Evolutionary conservation across 2,329 filamentous ascomycete species (phyloP).

Genomic region (Sclerotinia minor): DNA sequence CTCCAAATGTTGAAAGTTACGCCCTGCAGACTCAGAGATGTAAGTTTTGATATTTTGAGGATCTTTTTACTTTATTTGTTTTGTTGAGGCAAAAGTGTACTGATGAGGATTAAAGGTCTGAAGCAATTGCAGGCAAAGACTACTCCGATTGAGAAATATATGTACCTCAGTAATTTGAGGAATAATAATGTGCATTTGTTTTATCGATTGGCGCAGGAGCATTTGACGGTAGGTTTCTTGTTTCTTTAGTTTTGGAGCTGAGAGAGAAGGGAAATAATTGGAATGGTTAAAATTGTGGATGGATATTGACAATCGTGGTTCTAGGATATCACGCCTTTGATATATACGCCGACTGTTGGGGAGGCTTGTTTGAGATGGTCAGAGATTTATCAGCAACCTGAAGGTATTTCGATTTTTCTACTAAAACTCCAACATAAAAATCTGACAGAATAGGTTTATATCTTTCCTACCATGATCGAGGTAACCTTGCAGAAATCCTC

Average conservation of each 20-base stretch:
- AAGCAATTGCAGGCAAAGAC: conserved; percentile 39
- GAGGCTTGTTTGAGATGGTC: conserved; percentile 74
- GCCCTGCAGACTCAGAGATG: conserved; percentile 38
- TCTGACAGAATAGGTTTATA: conserved; percentile 53
- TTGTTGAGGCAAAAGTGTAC: not conserved
- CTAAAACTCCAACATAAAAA: too few species aligned
- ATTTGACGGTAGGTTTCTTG: conserved; percentile 35
- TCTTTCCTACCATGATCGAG: conserved; percentile 67
- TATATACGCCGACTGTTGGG: conserved; percentile 65
- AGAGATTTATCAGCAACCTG: conserved; percentile 71
- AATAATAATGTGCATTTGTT: conserved; percentile 40
- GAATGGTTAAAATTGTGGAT: not conserved
- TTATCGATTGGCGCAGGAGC: conserved; percentile 37
- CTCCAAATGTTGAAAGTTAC: conserved; percentile 38
- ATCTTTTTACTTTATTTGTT: not conserved
- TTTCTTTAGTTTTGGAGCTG: not conserved
- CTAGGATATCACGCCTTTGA: conserved; percentile 52
- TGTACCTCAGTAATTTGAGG: conserved; percentile 39
- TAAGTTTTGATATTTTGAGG: conserved; percentile 25
- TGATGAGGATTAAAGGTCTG: conserved; percentile 31
- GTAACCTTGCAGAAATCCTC: conserved; percentile 64
- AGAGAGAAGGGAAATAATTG: not conserved
- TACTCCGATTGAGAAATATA: conserved; percentile 40
- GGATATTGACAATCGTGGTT: not conserved
- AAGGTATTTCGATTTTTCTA: conserved; percentile 48